These are phyloP conservation scores for Ephemerocybe angulata DNA, from an alignment of 768 basidiomycete genomes.

Conservation along the genomic window DNA sequence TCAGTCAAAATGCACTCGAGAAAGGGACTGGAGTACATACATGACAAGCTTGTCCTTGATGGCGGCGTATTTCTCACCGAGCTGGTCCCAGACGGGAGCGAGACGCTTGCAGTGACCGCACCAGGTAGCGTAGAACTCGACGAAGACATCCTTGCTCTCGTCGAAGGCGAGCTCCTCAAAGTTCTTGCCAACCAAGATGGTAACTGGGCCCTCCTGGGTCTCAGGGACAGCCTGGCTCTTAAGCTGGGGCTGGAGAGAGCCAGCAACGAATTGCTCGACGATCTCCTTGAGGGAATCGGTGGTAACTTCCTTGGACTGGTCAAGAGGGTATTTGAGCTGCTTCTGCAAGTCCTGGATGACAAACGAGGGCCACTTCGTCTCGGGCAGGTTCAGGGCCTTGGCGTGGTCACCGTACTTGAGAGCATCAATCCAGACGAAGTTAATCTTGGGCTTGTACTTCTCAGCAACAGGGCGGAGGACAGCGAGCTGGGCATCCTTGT, in stretches of 20 bases:
- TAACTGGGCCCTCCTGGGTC: conserved; percentile 78
- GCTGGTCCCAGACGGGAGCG: conserved; percentile 88
- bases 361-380: conserved; percentile 89
- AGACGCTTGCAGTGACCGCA: conserved; percentile 97
- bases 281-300: conserved; percentile 53
- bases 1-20: conserved; percentile 11
- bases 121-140: conserved; percentile 98
- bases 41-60: conserved; percentile 75
- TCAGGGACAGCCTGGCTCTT: conserved; percentile 89
- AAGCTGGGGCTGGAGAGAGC: conserved; percentile 74
- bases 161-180: conserved; percentile 87
- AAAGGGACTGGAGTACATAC: conserved; percentile 38
- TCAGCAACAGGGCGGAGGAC: conserved; percentile 72
- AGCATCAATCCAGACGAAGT: conserved; percentile 99
- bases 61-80: conserved; percentile 78
- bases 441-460: conserved; percentile 80
- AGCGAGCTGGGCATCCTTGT: conserved; percentile 62
- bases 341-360: conserved; percentile 83
- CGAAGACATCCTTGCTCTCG: conserved; percentile 88
- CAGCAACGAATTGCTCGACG: conserved; percentile 63
- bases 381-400: conserved; percentile 84
- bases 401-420: conserved; percentile 94
- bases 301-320: conserved; percentile 62
- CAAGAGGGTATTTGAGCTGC: conserved; percentile 87
- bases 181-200: conserved; percentile 79